Evolutionary conservation across 306 rosid genomes (phyloP).

Genomic region (Medicago lupulina): DNA sequence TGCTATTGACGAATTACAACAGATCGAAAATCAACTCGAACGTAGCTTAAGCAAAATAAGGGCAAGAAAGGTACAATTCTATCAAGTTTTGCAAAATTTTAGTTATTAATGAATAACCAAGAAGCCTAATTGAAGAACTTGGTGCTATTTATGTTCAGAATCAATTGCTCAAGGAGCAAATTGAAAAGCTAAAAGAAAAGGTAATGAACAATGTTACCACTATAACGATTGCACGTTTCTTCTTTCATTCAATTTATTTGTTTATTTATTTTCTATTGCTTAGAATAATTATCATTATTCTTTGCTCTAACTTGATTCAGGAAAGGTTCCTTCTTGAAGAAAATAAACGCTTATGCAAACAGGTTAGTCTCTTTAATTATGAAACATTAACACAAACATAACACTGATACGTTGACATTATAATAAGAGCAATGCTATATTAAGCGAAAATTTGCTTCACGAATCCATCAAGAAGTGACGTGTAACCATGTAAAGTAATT

Average conservation of each 20-base stretch:
- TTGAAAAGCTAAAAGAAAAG: conserved; percentile 71
- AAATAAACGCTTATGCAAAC: conserved; percentile 59
- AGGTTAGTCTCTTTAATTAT: conserved; percentile 47
- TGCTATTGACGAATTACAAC: conserved; percentile 63
- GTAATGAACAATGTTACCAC: conserved; percentile 44
- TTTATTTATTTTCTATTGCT: background rate
- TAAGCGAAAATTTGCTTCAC: no score
- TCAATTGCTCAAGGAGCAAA: conserved; percentile 65
- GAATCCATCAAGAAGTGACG: no score
- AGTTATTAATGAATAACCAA: background rate
- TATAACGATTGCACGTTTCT: background rate
- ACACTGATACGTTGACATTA: no score
- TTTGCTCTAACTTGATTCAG: conserved; percentile 49
- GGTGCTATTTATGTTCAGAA: conserved; percentile 50
- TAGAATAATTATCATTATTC: background rate
- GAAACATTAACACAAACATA: no score
- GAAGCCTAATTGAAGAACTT: conserved; percentile 37
- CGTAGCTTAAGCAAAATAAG: conserved; percentile 77
- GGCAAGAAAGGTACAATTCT: conserved; percentile 69
- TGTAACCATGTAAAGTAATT: no score
- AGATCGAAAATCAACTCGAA: conserved; percentile 72
- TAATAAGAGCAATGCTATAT: no score
- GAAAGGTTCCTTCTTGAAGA: conserved; percentile 59
- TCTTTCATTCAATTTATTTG: background rate
- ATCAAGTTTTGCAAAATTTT: background rate